Evolutionary conservation across 148 eudicot species (phyloP).

Genomic region (Nepenthes mirabilis): DNA sequence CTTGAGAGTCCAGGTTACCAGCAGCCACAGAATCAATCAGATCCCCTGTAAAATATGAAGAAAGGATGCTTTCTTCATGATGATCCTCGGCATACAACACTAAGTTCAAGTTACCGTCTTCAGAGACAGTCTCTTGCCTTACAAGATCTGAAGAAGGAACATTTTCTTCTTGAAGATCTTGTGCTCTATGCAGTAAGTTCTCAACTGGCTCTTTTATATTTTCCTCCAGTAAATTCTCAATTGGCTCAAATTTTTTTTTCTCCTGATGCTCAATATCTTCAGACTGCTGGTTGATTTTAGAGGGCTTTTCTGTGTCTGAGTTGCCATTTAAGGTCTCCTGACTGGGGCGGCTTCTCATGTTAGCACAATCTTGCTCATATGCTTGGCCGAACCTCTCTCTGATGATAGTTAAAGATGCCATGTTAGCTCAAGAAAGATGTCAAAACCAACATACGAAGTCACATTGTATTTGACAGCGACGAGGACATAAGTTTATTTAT

Average conservation of each 20-base stretch:
- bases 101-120: neutral
- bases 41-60: constrained; percentile 4
- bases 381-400: constrained; percentile 33
- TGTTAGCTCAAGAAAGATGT: no score
- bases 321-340: neutral
- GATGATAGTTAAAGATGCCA: constrained; percentile 1
- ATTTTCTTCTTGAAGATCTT: constrained; percentile 12
- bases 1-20: neutral
- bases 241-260: neutral
- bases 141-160: constrained; percentile 4
- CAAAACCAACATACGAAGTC: no score
- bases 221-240: constrained; percentile 1
- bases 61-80: constrained; percentile 4
- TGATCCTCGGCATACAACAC: no score
- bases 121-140: constrained; percentile 2
- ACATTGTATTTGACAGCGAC: no score
- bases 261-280: neutral
- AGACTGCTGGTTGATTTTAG: neutral
- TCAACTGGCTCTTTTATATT: neutral
- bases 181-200: neutral
- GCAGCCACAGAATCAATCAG: neutral
- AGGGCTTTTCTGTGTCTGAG: neutral
- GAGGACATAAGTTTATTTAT: no score
- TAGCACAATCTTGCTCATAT: constrained; percentile 7
- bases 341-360: constrained; percentile 4